phyloP scores from a whole-genome alignment of 345 rosid genomes.

The Viola odorata region DNA sequence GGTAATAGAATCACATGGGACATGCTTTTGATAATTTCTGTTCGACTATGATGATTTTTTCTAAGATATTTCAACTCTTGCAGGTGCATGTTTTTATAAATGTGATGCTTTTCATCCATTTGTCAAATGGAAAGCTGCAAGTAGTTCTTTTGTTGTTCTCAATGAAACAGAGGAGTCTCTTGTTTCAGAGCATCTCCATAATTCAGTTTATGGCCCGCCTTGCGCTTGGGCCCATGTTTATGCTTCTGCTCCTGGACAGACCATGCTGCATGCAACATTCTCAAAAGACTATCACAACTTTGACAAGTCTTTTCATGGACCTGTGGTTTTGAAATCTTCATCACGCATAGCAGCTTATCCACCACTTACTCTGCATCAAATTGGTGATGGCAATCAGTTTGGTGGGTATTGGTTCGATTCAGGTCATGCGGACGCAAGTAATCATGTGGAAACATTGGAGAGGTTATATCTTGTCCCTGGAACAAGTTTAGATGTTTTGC shows the following conservation, averaged over 20 bases:
- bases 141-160: slow-evolving; percentile 54
- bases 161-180: slow-evolving; percentile 47
- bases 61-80: slow-evolving; percentile 21
- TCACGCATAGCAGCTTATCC: slow-evolving; percentile 65
- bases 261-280: slow-evolving; percentile 71
- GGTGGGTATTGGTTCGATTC: slow-evolving; percentile 83
- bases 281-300: slow-evolving; percentile 49
- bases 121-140: slow-evolving; percentile 71
- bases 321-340: slow-evolving; percentile 59
- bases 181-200: slow-evolving; percentile 32
- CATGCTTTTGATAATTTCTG: slow-evolving; percentile 19
- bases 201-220: slow-evolving; percentile 44
- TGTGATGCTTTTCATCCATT: slow-evolving; percentile 76
- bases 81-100: slow-evolving; percentile 66
- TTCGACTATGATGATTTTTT: slow-evolving; percentile 18
- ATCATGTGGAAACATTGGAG: slow-evolving; percentile 39
- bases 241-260: slow-evolving; percentile 67
- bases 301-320: slow-evolving; percentile 49
- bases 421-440: slow-evolving; percentile 35
- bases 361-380: slow-evolving; percentile 62
- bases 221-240: slow-evolving; percentile 69
- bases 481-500: slow-evolving; percentile 61
- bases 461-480: slow-evolving; percentile 78
- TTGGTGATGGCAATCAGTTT: slow-evolving; percentile 67
- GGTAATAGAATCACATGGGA: slow-evolving; percentile 40